Evolutionary conservation across 2,329 filamentous ascomycete species (phyloP).

Genomic region (Aspergillus hiratsukae): DNA sequence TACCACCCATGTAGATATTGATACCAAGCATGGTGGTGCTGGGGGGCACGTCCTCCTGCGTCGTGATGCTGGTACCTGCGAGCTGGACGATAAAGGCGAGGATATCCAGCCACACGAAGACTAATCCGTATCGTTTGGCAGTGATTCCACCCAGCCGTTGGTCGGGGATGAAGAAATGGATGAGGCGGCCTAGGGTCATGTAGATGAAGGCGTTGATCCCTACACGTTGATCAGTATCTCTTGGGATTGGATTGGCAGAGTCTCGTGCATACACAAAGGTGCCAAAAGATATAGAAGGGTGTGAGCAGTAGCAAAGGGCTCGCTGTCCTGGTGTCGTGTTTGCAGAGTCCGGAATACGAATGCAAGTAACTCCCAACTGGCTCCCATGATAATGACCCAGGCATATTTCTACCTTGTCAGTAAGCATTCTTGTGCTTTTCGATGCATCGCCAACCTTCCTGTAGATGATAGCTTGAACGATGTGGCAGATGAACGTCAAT

Average conservation of each 20-base stretch:
- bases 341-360: conserved; percentile 40
- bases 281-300: conserved; percentile 45
- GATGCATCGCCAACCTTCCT: conserved; percentile 22
- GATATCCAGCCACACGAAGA: conserved; percentile 43
- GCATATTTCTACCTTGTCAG: conserved; percentile 29
- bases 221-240: background rate
- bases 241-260: conserved; percentile 14
- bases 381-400: conserved; percentile 44
- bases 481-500: conserved; percentile 26
- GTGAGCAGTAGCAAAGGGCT: conserved; percentile 26
- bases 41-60: background rate
- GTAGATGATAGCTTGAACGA: conserved; percentile 28
- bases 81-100: conserved; percentile 18
- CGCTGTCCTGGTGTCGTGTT: conserved; percentile 37
- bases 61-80: conserved; percentile 17
- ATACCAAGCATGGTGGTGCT: conserved; percentile 15
- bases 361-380: conserved; percentile 36
- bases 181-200: conserved; percentile 46
- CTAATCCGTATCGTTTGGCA: conserved; percentile 32
- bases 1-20: conserved; percentile 29
- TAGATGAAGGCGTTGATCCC: conserved; percentile 46
- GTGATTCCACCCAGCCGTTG: conserved; percentile 36
- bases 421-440: conserved; percentile 1
- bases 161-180: conserved; percentile 41
- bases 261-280: conserved; percentile 25